Conservation (phyloP, 208 protist genomes). For the Leptomonas pyrrhocoris region DNA sequence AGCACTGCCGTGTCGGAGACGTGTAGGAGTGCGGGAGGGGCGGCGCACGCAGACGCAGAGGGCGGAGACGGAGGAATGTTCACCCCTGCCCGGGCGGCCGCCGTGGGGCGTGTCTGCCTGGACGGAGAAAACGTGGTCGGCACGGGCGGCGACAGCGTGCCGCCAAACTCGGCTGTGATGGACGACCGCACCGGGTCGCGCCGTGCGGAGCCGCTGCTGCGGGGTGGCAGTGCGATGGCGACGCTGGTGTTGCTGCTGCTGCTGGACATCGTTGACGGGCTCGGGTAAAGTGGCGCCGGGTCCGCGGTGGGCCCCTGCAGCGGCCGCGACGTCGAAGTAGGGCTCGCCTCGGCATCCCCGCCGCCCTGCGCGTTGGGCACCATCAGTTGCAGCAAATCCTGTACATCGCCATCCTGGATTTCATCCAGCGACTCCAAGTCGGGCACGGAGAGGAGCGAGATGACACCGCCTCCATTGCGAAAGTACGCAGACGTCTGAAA, state of each 20-base stretch:
- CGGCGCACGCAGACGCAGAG: no score
- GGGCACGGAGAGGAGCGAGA: conserved; percentile 29
- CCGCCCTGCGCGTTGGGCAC: background rate
- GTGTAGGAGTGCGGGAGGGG: conserved; percentile 24
- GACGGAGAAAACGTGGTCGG: background rate
- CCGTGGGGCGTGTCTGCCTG: background rate
- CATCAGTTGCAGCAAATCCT: conserved; percentile 29
- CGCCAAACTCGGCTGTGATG: conserved; percentile 5
- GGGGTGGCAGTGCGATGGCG: background rate
- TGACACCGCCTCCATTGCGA: conserved; percentile 2
- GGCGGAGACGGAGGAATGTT: background rate
- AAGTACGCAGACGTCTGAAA: background rate
- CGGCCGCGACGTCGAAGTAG: background rate
- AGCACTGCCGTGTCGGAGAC: conserved; percentile 63
- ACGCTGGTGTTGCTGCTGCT: conserved; percentile 6
- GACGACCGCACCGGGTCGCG: conserved; percentile 5
- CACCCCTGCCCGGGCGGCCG: background rate
- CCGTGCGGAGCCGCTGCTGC: conserved; percentile 1
- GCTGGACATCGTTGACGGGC: background rate
- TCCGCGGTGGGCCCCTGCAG: background rate
- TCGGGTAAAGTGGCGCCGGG: background rate
- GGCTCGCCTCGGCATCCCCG: background rate
- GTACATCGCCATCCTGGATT: conserved; percentile 37
- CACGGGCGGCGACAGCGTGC: background rate
- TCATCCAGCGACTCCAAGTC: conserved; percentile 40